Base-by-base conservation (phyloP, 169 alveolate species). In the Eimeria falciformis region DNA sequence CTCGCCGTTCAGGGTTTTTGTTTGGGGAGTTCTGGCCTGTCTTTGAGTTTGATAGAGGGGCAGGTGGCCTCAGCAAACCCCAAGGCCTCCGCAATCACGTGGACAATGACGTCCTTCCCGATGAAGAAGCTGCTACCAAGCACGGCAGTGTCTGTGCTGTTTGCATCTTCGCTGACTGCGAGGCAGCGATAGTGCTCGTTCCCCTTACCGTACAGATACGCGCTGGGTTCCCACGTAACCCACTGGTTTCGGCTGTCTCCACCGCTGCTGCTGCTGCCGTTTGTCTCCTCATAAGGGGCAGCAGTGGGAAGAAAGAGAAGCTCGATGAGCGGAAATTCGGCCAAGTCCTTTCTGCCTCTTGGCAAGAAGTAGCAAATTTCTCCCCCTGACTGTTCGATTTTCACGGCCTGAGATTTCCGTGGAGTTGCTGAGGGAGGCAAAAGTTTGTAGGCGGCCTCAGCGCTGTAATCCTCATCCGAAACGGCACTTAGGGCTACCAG, bases 101-200 rank as follows among this genome's bases (percentile, higher is more conserved):
- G 90, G 45, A 90, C 56, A 27, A 73, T 58, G 77, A 79, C 62
- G 53, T 91, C 94, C 25, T 93, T 56, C 37, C 87, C 82, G 71
- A 71, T 77, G 75, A 79, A 90, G 43, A 90, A 73, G 79, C 88
- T 90, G 43, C 84, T 79, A 71, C 93, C 93, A n/a, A 90, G 65
- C 23, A 90, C 85, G 25, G 68, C 86, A 53, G 62, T 37, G 62
- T 29, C 79, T 75, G 55, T 71, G 40, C 68, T 46, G 43, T 56
- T 18, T 11, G 62, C 45, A 21, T 78, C 91, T 40, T 75, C 89
- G 45, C 86, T 75, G 73, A 90, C 50, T 37, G 93, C 82, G 14
- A 90, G 56, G 90, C 93, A 90, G n/a, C 93, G 75, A 27, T 68
- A 69, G 45, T 73, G 82, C 55, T 68, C 84, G 55, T 68, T 69